Evolutionary conservation across 805 yeast genomes (phyloP).

Genomic region (Teunomyces aglyptinius): DNA sequence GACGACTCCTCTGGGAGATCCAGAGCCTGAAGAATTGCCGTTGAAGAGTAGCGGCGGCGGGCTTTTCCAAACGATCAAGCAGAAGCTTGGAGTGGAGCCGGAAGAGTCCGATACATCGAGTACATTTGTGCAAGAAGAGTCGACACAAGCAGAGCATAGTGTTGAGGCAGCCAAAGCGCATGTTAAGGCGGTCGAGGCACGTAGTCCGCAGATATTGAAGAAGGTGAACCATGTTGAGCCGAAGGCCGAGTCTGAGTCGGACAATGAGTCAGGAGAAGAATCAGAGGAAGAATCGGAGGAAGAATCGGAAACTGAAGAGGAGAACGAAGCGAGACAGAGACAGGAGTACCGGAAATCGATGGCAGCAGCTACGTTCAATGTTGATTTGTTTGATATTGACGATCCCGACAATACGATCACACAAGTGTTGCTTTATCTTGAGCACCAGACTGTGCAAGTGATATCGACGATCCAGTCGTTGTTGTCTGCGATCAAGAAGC

Average conservation of each 20-base stretch:
- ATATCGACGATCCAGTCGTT: constrained; percentile 85
- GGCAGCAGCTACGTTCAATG: constrained; percentile 60
- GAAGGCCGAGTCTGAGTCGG: constrained; percentile 17
- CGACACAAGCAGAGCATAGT: not conserved
- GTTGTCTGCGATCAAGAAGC: constrained; percentile 71
- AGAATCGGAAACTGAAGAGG: constrained; percentile 18
- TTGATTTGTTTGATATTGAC: constrained; percentile 74
- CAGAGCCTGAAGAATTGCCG: constrained; percentile 10
- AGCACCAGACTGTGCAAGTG: constrained; percentile 90
- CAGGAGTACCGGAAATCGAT: constrained; percentile 46
- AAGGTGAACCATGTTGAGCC: constrained; percentile 7
- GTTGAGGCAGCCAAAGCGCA: not conserved
- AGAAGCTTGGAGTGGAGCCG: constrained; percentile 10
- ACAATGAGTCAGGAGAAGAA: constrained; percentile 17
- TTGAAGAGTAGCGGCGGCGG: constrained; percentile 21
- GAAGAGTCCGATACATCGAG: constrained; percentile 2
- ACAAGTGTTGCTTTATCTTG: constrained; percentile 79
- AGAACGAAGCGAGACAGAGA: constrained; percentile 38
- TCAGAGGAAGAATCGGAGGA: constrained; percentile 19
- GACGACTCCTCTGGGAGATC: constrained; percentile 28
- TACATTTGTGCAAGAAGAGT: not conserved
- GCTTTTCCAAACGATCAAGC: constrained; percentile 34
- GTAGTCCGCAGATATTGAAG: constrained; percentile 8
- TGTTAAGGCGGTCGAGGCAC: not conserved
- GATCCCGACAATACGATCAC: constrained; percentile 87